Evolutionary conservation across 805 yeast genomes (phyloP).

Genomic region (Ogataea kodamae): DNA sequence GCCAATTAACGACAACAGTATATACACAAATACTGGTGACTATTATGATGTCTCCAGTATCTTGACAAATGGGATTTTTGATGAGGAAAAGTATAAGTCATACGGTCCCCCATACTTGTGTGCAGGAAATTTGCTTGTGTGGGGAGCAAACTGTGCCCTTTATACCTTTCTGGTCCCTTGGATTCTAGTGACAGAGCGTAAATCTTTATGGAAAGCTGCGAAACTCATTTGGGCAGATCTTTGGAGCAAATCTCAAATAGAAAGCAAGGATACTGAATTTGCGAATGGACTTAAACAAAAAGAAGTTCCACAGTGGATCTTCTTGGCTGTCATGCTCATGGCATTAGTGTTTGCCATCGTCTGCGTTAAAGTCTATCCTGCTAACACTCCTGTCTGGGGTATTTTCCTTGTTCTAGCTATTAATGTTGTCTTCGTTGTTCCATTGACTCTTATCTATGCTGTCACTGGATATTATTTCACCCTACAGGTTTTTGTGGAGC

Average conservation of each 20-base stretch:
- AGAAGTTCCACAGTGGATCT: constrained; percentile 80
- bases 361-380: constrained; percentile 39
- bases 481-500: constrained; percentile 58
- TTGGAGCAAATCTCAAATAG: constrained; percentile 29
- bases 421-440: constrained; percentile 53
- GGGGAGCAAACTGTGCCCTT: constrained; percentile 62
- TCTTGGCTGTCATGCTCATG: constrained; percentile 40
- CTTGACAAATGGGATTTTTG: constrained; percentile 42
- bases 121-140: constrained; percentile 55
- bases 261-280: constrained; percentile 20
- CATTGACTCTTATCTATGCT: constrained; percentile 59
- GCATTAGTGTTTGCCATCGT: constrained; percentile 43
- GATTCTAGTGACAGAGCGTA: constrained; percentile 2
- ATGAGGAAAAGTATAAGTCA: constrained; percentile 43
- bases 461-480: constrained; percentile 59
- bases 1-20: constrained; percentile 50
- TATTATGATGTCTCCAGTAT: constrained; percentile 49
- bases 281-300: constrained; percentile 55
- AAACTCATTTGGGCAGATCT: constrained; percentile 11
- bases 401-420: constrained; percentile 54
- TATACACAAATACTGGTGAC: constrained; percentile 50
- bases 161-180: constrained; percentile 40
- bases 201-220: constrained; percentile 47
- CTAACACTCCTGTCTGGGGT: constrained; percentile 63
- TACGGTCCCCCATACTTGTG: constrained; percentile 66